phyloP scores from a whole-genome alignment of 441 rosid species.

The Kokia cookei region DNA sequence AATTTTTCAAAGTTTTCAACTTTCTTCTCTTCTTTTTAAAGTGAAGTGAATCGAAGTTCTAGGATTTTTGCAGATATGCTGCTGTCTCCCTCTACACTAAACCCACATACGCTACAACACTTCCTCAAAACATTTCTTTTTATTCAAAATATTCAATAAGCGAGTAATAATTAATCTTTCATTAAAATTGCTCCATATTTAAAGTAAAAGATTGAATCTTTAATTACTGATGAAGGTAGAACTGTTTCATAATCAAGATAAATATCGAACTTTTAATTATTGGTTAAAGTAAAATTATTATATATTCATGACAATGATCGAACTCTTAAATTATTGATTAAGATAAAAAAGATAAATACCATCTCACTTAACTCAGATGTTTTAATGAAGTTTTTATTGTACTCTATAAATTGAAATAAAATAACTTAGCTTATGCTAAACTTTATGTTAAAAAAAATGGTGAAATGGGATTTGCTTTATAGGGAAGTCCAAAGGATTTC shows the following conservation, averaged over 20 bases:
- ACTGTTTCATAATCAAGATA: too few relatives aligned
- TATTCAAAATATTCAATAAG: too few relatives aligned
- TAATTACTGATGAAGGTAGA: too few relatives aligned
- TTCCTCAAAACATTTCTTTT: neutral
- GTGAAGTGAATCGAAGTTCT: constrained; percentile 55
- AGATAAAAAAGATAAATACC: fast-evolving
- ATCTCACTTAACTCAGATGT: fast-evolving
- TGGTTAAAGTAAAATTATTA: too few relatives aligned
- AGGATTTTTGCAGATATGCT: constrained; percentile 63
- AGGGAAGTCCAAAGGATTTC: neutral
- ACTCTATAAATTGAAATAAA: too few relatives aligned
- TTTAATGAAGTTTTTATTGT: too few relatives aligned
- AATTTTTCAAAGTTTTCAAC: constrained; percentile 22
- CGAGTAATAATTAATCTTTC: too few relatives aligned
- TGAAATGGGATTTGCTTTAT: neutral
- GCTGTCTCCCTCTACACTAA: constrained; percentile 21
- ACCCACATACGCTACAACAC: constrained; percentile 9
- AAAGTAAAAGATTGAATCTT: too few relatives aligned
- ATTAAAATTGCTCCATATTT: too few relatives aligned
- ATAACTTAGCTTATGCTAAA: neutral
- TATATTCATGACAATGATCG: fast-evolving
- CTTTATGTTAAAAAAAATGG: neutral
- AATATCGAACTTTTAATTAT: too few relatives aligned
- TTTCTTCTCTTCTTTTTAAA: constrained; percentile 30
- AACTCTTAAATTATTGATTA: fast-evolving